Conservation (phyloP, 805 yeast species). For the Ogataea corticis region DNA sequence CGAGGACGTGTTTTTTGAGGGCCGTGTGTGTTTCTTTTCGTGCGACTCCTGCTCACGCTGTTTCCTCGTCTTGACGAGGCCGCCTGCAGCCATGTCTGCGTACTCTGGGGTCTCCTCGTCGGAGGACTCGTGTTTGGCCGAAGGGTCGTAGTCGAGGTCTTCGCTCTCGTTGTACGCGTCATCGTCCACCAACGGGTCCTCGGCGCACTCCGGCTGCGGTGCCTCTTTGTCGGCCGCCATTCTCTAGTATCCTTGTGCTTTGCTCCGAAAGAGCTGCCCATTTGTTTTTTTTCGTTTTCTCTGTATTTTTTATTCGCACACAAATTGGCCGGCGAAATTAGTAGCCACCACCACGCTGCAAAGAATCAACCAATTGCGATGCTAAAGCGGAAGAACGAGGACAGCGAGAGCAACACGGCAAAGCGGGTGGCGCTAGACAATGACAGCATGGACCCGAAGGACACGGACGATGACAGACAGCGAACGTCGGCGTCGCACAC, state of each 20-base stretch:
- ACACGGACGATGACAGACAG: constrained; percentile 41
- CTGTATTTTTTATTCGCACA: background rate
- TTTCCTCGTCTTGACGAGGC: constrained; percentile 68
- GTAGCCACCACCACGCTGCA: constrained; percentile 5
- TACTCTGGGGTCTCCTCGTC: constrained; percentile 35
- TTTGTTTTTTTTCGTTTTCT: background rate
- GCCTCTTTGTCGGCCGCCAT: too few relatives aligned
- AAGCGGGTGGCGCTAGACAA: constrained; percentile 74
- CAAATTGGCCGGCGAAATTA: constrained; percentile 2
- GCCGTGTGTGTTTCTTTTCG: constrained; percentile 23
- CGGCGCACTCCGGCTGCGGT: background rate
- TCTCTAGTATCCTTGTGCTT: too few relatives aligned
- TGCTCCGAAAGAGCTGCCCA: too few relatives aligned
- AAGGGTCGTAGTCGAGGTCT: constrained; percentile 57
- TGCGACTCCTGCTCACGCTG: constrained; percentile 48
- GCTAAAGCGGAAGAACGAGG: constrained; percentile 72
- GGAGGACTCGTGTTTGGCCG: constrained; percentile 34
- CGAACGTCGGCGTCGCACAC: constrained; percentile 42
- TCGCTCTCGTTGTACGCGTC: constrained; percentile 55
- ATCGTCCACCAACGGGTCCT: constrained; percentile 19
- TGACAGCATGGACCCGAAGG: constrained; percentile 48
- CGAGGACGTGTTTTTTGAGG: constrained; percentile 25
- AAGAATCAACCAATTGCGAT: constrained; percentile 20
- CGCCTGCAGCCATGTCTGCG: constrained; percentile 66
- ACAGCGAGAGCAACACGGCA: constrained; percentile 52